Percentiles rank a stretch among this genome's conserved stretches.
phyloP scores from a whole-genome alignment of 78 protist genomes.

The slime mould (Dictyostelium discoideum) region dicty_2.7 NC_007089.4:312001-312500 shows the following conservation, averaged over 20 bases:
- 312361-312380: conserved; percentile 42
- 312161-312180: background rate
- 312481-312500: conserved; percentile 11
- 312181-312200: background rate
- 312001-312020: background rate
- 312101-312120: background rate
- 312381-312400: background rate
- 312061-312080: background rate
- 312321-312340: background rate
- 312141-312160: background rate
- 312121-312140: background rate
- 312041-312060: conserved; percentile 1
- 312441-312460: conserved; percentile 5
- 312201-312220: background rate
- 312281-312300: background rate
- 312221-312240: conserved; percentile 20
- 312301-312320: conserved; percentile 25
- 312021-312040: conserved; percentile 21
- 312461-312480: conserved; percentile 34
- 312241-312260: conserved; percentile 1
- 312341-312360: conserved; percentile 37
- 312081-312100: background rate
- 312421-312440: conserved; percentile 1
- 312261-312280: conserved; percentile 36
- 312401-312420: background rate